Percentiles rank a stretch among this genome's conserved stretches.
Conservation (phyloP, 164 flowering plant species). For the Sextonia rubra region DNA sequence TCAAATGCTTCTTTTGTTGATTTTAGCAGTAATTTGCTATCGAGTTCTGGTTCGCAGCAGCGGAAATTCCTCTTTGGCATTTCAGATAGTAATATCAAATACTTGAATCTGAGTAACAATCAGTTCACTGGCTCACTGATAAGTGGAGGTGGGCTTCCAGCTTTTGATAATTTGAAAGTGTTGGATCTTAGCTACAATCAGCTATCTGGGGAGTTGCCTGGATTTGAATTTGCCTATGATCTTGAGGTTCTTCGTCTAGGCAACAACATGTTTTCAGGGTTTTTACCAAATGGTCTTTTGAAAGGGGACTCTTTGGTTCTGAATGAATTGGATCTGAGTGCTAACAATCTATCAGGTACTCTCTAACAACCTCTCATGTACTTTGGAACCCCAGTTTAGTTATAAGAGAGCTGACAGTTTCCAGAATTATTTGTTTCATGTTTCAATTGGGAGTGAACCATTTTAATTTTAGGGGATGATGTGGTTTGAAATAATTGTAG, state of each 20-base stretch:
- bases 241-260: slow-evolving; percentile 76
- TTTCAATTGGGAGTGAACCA: background rate
- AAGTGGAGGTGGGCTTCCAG: slow-evolving; percentile 32
- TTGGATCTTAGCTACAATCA: slow-evolving; percentile 95
- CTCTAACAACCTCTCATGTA: background rate
- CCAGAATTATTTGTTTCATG: too few relatives aligned
- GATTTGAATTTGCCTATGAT: slow-evolving; percentile 75
- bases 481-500: background rate
- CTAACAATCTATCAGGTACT: slow-evolving; percentile 90
- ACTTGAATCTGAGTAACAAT: slow-evolving; percentile 55
- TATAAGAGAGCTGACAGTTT: too few relatives aligned
- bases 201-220: slow-evolving; percentile 85
- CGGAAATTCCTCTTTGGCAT: slow-evolving; percentile 51
- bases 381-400: background rate
- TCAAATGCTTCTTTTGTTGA: slow-evolving; percentile 68
- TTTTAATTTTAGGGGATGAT: background rate
- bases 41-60: slow-evolving; percentile 38
- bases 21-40: slow-evolving; percentile 71
- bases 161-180: slow-evolving; percentile 45
- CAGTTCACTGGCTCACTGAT: slow-evolving; percentile 45
- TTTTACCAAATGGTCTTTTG: slow-evolving; percentile 66
- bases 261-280: slow-evolving; percentile 74
- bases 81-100: slow-evolving; percentile 55
- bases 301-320: slow-evolving; percentile 75
- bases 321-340: slow-evolving; percentile 81